phyloP scores from a whole-genome alignment of 345 rosid species.

The Euphorbia peplus region DNA sequence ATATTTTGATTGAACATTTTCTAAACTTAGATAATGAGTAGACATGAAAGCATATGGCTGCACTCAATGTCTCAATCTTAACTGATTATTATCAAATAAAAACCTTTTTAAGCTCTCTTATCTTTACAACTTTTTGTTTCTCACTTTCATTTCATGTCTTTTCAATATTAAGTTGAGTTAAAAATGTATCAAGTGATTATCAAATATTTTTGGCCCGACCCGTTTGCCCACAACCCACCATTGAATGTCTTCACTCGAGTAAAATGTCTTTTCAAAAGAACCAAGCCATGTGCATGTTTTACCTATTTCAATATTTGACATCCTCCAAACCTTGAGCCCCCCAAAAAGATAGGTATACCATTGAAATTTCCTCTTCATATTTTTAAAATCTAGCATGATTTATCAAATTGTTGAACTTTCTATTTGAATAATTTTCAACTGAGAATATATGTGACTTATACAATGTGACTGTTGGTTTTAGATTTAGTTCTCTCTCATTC shows the following conservation, averaged over 20 bases:
- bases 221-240: background rate
- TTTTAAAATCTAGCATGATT: too few relatives aligned
- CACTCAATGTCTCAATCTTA: background rate
- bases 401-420: too few relatives aligned
- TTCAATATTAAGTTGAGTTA: background rate
- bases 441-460: too few relatives aligned
- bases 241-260: background rate
- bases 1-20: background rate
- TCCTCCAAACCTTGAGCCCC: too few relatives aligned
- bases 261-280: too few relatives aligned
- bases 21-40: constrained; percentile 1
- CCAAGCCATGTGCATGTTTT: too few relatives aligned
- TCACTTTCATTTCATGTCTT: constrained; percentile 1
- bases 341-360: too few relatives aligned
- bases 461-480: too few relatives aligned
- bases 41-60: background rate
- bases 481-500: too few relatives aligned
- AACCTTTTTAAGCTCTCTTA: background rate
- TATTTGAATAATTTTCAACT: too few relatives aligned
- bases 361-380: too few relatives aligned
- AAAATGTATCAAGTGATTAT: background rate
- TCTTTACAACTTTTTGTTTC: constrained; percentile 7
- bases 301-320: too few relatives aligned
- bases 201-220: background rate
- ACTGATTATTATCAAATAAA: background rate